A percentile compares a stretch with the other conserved stretches of the same genome.
Conservation (phyloP, 345 rosid species). For the Rhodamnia argentea region DNA sequence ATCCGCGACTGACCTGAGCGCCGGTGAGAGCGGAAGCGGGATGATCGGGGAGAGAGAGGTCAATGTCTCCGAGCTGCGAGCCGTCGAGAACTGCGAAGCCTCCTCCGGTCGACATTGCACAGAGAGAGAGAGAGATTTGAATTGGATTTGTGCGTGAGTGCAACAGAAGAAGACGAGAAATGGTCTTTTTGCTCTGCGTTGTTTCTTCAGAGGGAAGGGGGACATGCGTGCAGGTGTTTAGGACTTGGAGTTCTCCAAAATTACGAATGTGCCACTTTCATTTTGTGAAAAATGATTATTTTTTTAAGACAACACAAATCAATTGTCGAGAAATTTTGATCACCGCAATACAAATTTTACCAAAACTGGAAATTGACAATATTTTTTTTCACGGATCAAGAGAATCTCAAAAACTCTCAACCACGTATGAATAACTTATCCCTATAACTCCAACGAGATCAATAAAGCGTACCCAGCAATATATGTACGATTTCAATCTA, state of each 20-base stretch:
- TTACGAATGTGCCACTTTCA: neutral
- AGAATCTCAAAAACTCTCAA: neutral
- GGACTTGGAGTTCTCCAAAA: neutral
- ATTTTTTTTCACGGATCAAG: neutral
- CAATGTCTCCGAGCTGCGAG: constrained; percentile 39
- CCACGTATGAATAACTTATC: neutral
- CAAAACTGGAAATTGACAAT: neutral
- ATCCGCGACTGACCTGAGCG: constrained; percentile 23
- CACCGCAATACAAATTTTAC: neutral
- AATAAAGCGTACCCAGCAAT: accelerated
- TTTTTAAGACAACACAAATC: neutral
- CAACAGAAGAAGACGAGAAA: neutral
- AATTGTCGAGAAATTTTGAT: neutral
- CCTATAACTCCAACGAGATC: accelerated
- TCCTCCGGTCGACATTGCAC: constrained; percentile 42
- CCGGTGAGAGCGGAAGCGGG: constrained; percentile 23
- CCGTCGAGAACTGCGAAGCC: constrained; percentile 65
- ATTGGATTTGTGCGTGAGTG: neutral
- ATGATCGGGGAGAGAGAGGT: constrained; percentile 26
- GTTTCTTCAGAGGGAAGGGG: neutral
- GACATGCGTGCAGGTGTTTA: neutral
- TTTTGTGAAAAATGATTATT: neutral
- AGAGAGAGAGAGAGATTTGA: neutral
- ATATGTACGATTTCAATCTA: accelerated
- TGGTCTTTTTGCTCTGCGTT: neutral